Conservation (phyloP, 2,329 filamentous ascomycete genomes). For the Botrytis byssoidea region DNA sequence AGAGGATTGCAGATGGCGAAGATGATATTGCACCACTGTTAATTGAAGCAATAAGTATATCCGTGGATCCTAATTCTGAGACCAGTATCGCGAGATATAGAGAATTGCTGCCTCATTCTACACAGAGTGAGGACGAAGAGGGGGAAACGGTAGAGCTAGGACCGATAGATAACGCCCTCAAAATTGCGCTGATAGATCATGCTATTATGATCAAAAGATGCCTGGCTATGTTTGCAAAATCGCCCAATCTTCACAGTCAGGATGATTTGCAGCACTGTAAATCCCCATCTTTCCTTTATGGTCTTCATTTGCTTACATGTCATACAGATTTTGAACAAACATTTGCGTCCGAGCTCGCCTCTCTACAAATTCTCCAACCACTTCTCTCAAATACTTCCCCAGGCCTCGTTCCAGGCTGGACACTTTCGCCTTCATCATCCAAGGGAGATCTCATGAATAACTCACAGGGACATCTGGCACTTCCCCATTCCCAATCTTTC, state of each 20-base stretch:
- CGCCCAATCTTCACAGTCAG: constrained; percentile 55
- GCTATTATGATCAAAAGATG: constrained; percentile 84
- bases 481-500: constrained; percentile 28
- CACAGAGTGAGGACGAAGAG: constrained; percentile 42
- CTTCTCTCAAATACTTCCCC: constrained; percentile 42
- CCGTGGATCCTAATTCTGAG: constrained; percentile 72
- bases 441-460: constrained; percentile 25
- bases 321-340: constrained; percentile 57
- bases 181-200: constrained; percentile 84
- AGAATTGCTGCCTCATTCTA: constrained; percentile 60
- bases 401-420: constrained; percentile 41
- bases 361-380: constrained; percentile 55
- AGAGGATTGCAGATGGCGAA: constrained; percentile 69
- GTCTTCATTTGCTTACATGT: constrained; percentile 25
- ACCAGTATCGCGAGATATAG: constrained; percentile 78
- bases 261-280: constrained; percentile 65
- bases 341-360: constrained; percentile 64
- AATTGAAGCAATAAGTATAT: constrained; percentile 72
- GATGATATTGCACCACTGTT: constrained; percentile 66
- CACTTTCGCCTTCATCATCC: constrained; percentile 24
- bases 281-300: constrained; percentile 33
- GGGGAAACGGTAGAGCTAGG: constrained; percentile 51
- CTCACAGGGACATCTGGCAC: constrained; percentile 21
- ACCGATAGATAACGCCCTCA: constrained; percentile 73
- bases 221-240: constrained; percentile 63